A percentile compares a stretch with the other conserved stretches of the same genome.
These are phyloP conservation scores for Phanerochaete carnosa DNA, from an alignment of 768 basidiomycete species.

Conservation along the genomic window DNA sequence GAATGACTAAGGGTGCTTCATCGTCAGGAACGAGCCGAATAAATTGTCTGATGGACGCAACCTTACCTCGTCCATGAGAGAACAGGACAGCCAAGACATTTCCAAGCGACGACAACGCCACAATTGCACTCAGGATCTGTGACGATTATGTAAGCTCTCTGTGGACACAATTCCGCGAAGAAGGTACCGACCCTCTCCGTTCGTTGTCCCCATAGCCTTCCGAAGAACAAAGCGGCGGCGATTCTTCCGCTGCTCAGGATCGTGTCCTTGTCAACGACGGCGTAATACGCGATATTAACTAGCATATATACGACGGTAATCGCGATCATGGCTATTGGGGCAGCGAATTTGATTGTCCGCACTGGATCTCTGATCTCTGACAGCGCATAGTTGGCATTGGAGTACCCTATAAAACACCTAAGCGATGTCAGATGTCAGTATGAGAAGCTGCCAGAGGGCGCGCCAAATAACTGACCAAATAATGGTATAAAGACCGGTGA, in stretches of 20 bases:
- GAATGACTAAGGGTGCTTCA: conserved; percentile 46
- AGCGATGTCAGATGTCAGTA: background rate
- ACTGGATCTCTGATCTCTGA: conserved; percentile 71
- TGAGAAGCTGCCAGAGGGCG: background rate
- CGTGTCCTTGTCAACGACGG: conserved; percentile 67
- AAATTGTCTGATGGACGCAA: conserved; percentile 11
- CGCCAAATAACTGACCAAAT: conserved; percentile 48
- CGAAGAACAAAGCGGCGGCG: conserved; percentile 74
- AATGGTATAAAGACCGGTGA: conserved; percentile 63
- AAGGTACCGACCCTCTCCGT: conserved; percentile 50
- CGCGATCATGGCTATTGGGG: conserved; percentile 58
- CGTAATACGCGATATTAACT: conserved; percentile 72
- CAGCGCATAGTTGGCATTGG: conserved; percentile 71
- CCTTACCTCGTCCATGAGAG: conserved; percentile 59
- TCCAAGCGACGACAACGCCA: conserved; percentile 63
- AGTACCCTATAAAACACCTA: conserved; percentile 73
- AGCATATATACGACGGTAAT: conserved; percentile 61
- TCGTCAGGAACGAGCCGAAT: conserved; percentile 15
- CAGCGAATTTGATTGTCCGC: conserved; percentile 66
- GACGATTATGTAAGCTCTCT: background rate
- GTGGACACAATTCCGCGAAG: background rate
- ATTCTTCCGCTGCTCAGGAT: conserved; percentile 63
- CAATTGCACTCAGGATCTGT: conserved; percentile 57
- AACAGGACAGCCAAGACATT: conserved; percentile 65
- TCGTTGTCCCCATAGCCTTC: conserved; percentile 62